phyloP scores from a whole-genome alignment of 176 grass and related monocot species.

The Oryza meyeriana region DNA sequence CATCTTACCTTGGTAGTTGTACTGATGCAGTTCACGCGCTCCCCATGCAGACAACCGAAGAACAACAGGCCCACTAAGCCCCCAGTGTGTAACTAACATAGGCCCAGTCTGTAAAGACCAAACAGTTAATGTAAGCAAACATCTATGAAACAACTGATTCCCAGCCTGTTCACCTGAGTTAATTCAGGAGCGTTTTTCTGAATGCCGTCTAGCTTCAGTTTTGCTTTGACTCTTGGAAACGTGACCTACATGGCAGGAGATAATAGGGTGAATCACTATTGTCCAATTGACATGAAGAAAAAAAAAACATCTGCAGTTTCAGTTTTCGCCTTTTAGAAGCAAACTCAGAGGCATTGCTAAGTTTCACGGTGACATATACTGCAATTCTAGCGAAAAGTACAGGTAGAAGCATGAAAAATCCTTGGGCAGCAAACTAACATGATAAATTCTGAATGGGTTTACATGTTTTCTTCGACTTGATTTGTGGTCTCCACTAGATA shows the following conservation, averaged over 20 bases:
- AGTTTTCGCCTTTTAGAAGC: background rate
- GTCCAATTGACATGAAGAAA: background rate
- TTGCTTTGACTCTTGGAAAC: constrained; percentile 77
- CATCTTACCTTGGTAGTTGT: constrained; percentile 70
- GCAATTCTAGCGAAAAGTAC: background rate
- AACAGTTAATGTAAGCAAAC: constrained; percentile 19
- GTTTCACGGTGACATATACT: background rate
- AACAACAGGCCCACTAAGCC: constrained; percentile 83
- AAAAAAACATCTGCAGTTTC: background rate
- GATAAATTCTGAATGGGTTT: background rate
- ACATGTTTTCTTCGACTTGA: background rate
- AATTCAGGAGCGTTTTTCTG: constrained; percentile 57
- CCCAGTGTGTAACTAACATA: constrained; percentile 94
- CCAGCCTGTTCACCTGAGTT: constrained; percentile 48
- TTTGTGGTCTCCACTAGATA: background rate
- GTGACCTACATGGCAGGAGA: constrained; percentile 51
- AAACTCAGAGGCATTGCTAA: background rate
- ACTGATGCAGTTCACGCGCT: constrained; percentile 69
- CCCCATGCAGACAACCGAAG: constrained; percentile 89
- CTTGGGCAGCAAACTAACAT: background rate
- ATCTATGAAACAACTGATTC: background rate
- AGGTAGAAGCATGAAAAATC: background rate
- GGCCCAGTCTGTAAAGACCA: constrained; percentile 55
- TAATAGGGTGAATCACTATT: background rate
- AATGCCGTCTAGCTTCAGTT: constrained; percentile 61